Base-by-base conservation (phyloP, 768 basidiomycete species). In the Kwoniella newhampshirensis region DNA sequence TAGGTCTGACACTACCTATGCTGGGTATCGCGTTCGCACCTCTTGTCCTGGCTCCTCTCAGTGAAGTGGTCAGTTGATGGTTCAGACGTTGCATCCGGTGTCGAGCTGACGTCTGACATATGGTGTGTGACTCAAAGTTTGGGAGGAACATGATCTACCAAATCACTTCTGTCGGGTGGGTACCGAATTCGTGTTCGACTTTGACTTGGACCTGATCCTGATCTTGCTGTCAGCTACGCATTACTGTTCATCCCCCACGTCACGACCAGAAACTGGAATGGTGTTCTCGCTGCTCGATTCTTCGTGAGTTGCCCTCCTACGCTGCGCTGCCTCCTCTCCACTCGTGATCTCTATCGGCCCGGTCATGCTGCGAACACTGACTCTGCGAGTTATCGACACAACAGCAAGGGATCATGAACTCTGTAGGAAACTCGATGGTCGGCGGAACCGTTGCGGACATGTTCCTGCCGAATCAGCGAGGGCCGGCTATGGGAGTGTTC, bases 371-470 rank as follows among this genome's bases (percentile, higher is more conserved):
- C n/a, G 32, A 32, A 32, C 32, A 6, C 32, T 32, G 6, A 32
- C 32, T 32, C 32, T 13, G 13, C 32, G 23, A 23, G 26, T 37
- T 42, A 27, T 40, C 37, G 8, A 15, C 48, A n/a, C 9, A 20
- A 4, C 46, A 68, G 61, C 74, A 75, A 65, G 74, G 74, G 1
- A 66, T 64, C 48, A 48, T 54, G 1, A 47, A 57, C 4, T 67
- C 65, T 17, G 74, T 75, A 4, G 72, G 72, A 6, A 75, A 75
- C 53, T 67, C 66, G 2, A 74, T 75, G 70, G 74, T 75, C 21
- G 67, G 70, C 3, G 74, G 74, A 1, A 70, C 74, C 1, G 62
- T 75, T 2, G 72, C 72, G 21, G 73, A 75, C 48, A 57, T 69
- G n/a, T 75, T 71, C 51, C 54, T 50, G 6, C 62, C 70, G 3